Percentiles rank a stretch among this genome's conserved stretches.
These are phyloP conservation scores for Coemansia sp. DNA, from an alignment of 192 early-diverging fungal species.

Conservation along the genomic window DNA sequence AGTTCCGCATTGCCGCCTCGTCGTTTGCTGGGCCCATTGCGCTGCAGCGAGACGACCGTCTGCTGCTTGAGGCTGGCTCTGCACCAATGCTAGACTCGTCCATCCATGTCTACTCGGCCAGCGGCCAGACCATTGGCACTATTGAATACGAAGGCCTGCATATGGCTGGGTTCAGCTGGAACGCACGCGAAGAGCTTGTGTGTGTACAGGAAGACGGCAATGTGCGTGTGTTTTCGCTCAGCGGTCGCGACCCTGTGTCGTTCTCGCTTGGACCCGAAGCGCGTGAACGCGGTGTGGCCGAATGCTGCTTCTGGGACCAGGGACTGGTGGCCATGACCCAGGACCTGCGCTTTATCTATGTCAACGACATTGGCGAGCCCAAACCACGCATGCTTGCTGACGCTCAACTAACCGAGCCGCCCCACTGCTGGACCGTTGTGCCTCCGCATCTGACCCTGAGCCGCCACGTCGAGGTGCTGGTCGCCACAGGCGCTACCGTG, in stretches of 20 bases:
- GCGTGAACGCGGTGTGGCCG: constrained; percentile 75
- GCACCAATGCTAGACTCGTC: constrained; percentile 73
- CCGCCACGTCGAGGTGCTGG: constrained; percentile 85
- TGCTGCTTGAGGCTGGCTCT: constrained; percentile 72
- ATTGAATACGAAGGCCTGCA: constrained; percentile 90
- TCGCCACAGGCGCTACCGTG: constrained; percentile 74
- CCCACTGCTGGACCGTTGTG: constrained; percentile 86
- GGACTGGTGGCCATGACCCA: constrained; percentile 91
- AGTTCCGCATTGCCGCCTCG: constrained; percentile 78
- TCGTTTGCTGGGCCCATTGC: constrained; percentile 95
- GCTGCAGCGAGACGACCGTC: constrained; percentile 87
- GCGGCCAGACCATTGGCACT: constrained; percentile 81
- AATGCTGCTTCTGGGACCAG: constrained; percentile 85
- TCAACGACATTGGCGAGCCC: constrained; percentile 85
- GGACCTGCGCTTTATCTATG: constrained; percentile 75
- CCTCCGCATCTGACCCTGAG: constrained; percentile 85
- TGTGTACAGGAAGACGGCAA: constrained; percentile 85
- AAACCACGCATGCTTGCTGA: constrained; percentile 76
- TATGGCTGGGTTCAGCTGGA: constrained; percentile 94
- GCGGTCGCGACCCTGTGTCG: constrained; percentile 65
- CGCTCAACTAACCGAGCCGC: constrained; percentile 62
- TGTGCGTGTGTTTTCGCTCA: constrained; percentile 77
- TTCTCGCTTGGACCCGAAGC: constrained; percentile 64
- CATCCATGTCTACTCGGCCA: constrained; percentile 82
- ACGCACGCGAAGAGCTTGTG: constrained; percentile 78